Conservation (phyloP, 2,329 filamentous ascomycete species). For the Aspergillus sp. region DNA sequence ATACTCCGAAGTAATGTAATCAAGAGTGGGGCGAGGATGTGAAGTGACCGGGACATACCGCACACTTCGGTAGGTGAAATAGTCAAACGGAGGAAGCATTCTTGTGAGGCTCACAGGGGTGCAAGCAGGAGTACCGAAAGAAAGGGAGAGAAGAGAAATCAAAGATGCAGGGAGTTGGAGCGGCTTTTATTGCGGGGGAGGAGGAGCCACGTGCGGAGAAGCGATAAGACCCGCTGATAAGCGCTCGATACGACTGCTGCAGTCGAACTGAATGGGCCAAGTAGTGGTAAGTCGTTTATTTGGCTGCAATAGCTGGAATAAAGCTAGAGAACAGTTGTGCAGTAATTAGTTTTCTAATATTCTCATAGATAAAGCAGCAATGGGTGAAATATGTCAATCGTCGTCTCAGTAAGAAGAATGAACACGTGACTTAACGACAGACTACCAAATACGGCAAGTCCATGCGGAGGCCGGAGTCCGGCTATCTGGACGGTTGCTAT, state of each 20-base stretch:
- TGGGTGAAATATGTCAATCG: no score
- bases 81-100: conserved; percentile 59
- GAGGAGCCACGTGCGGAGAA: conserved; percentile 15
- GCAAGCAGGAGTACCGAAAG: not conserved
- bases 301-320: no score
- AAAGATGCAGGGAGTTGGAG: conserved; percentile 1
- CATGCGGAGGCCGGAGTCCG: conserved; percentile 12
- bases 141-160: not conserved
- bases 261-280: no score
- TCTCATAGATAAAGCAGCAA: no score
- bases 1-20: no score
- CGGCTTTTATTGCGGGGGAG: conserved; percentile 21
- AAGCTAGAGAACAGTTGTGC: no score
- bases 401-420: no score
- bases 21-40: not conserved
- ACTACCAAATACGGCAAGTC: conserved; percentile 18
- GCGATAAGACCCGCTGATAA: conserved; percentile 24
- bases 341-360: no score
- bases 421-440: not conserved
- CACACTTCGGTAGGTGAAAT: conserved; percentile 67
- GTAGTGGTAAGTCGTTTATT: no score
- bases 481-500: no score
- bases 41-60: conserved; percentile 54
- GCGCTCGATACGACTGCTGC: conserved; percentile 5
- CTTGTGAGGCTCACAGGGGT: conserved; percentile 5